These are phyloP conservation scores for Pyrenochaeta sp. DNA, from an alignment of 2,329 filamentous ascomycete genomes.

Conservation along the genomic window DNA sequence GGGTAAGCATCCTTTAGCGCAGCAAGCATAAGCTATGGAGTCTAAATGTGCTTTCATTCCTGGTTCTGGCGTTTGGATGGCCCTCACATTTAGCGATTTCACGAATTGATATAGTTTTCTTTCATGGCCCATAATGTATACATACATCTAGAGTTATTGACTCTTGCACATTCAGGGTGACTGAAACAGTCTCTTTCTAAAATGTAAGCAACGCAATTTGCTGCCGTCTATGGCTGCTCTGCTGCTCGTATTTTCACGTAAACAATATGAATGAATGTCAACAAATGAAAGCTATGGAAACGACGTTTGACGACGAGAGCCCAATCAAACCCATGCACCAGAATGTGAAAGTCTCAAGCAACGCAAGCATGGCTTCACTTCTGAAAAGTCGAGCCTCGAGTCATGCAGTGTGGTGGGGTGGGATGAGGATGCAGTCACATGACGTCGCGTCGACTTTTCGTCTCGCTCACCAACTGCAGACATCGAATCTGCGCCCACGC, in stretches of 20 bases:
- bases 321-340: too few species aligned
- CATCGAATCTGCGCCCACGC: conserved; percentile 18
- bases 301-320: too few species aligned
- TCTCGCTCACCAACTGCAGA: conserved; percentile 11
- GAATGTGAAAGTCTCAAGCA: too few species aligned
- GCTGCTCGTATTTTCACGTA: too few species aligned
- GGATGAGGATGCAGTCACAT: conserved; percentile 10
- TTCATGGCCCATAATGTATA: not conserved
- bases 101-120: not conserved
- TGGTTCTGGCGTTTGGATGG: not conserved
- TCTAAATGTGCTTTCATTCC: not conserved
- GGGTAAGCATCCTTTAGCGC: conserved; percentile 1
- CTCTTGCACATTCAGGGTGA: not conserved
- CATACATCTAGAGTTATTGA: not conserved
- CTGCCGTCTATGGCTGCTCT: too few species aligned
- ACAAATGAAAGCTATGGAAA: too few species aligned
- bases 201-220: too few species aligned
- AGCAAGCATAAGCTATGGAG: not conserved
- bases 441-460: conserved; percentile 22
- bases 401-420: not conserved
- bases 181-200: not conserved
- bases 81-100: not conserved
- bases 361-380: too few species aligned
- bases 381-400: not conserved
- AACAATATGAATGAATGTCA: too few species aligned